Evolutionary conservation across 1,284 basidiomycete genomes (phyloP), one percentile per base, ranked within the genome.

Genomic region (Ustilago trichophora): DNA sequence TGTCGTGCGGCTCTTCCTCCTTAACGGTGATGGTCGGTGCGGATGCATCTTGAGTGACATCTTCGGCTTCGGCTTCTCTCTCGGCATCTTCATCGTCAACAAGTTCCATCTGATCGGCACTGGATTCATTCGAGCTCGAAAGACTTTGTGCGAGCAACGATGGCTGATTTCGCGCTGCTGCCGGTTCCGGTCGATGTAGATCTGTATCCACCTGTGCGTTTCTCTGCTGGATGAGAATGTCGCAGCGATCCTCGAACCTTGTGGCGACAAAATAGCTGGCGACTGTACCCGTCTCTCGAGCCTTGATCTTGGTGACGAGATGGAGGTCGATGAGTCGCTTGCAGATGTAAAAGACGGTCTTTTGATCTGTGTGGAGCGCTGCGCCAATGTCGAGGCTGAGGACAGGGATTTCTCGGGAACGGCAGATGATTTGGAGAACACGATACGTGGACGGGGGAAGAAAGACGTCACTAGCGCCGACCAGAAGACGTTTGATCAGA

Each of bases 351-450:
- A 91, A 92, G 70, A 91, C 90, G 1, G 91, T 90, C 82, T 93
- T 93, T 75, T 91, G 90, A 76, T 93, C 92, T 74, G 93, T 92
- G 38, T 87, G 87, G n/a, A 91, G 89, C 69, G 86, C 85, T 67
- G 87, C 86, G 32, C 91, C 90, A 11, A 95, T 84, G 33, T 90
- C 87, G 11, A 91, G 86, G 38, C 90, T 89, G 13, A 90, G 89
- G 4, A 91, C 85, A 8, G 92, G 92, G 15, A 85, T 82, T 59
- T 90, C 89, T 55, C 92, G 84, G 3, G 89, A 89, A 41, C 90
- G 87, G 29, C 90, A 89, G 70, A 95, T 88, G 44, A 92, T 84
- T 78, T 93, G 91, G n/a, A 95, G 85, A 3, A 88, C 87, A n/a
- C 87, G 87, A 78, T 92, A 94, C 3, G 92, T 89, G 86, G 90